Evolutionary conservation across 345 rosid genomes (phyloP), one percentile per base, ranked within the genome.

Genomic region (Limnanthes douglasii): DNA sequence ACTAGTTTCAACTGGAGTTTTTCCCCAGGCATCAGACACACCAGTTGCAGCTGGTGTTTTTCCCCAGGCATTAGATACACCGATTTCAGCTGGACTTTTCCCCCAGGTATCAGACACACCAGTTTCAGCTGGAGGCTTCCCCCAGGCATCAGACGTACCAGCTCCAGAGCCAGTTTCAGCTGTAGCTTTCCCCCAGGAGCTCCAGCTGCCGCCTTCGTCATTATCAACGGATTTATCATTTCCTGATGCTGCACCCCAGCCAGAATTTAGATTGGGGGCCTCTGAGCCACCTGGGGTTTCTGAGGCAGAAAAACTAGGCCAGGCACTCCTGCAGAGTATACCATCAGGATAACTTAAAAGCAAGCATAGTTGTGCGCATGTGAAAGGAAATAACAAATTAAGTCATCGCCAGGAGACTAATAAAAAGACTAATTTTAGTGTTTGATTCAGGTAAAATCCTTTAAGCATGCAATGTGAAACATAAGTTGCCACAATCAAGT

Each of bases 161-260:
- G 32, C 35, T 20, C 59, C 37, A 45, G 66, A 39, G 36, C 41
- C 60, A 43, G 48, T 26, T 21, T 69, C 56, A 21, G 48, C 6
- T 11, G 56, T 51, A 48, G 70, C 31, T 48, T 73, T 72, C 46
- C 53, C 65, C 93, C 90, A 76, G 39, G 62, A 16, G 37, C 46
- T 62, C 79, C 75, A 60, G 25, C 52, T 62, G 54, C 29, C 44
- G 28, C 35, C 50, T 51, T 62, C 71, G 40, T 41, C 69, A 53
- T 37, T 41, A 45, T 50, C 46, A 27, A 49, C 55, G 38, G 50
- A 36, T 29, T 57, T 56, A 31, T 58, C 54, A 51, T 43, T 56
- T 44, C 64, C 37, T 31, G 68, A 48, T 31, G 76, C 49, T 28
- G 48, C 55, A 45, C 51, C 70, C 93, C 94, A n/a, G 67, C 19